Evolutionary conservation across 202 grass and related monocot species (phyloP).

Genomic region (Schoenoplectus triqueter): DNA sequence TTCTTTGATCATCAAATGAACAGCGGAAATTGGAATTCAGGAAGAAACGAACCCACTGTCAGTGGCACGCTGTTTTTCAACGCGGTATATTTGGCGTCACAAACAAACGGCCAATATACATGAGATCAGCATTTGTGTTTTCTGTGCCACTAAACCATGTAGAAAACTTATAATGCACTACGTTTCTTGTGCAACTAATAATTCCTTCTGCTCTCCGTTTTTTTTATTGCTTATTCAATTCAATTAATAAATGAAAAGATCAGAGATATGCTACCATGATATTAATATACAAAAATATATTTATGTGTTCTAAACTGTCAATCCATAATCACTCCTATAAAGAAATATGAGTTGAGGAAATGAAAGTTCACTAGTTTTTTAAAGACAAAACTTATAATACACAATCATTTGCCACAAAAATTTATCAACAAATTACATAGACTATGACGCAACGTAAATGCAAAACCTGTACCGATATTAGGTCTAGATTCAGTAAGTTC

Average conservation of each 20-base stretch:
- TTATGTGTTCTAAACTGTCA: not conserved
- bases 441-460: not conserved
- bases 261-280: not conserved
- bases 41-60: too few species aligned
- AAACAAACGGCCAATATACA: not conserved
- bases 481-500: not conserved
- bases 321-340: too few species aligned
- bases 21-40: not conserved
- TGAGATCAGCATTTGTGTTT: not conserved
- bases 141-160: not conserved
- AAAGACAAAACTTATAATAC: not conserved
- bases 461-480: not conserved
- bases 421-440: not conserved
- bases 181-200: not conserved
- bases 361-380: too few species aligned
- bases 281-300: not conserved
- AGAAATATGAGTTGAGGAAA: too few species aligned
- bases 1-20: not conserved
- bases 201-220: not conserved
- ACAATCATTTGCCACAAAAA: constrained; percentile 2
- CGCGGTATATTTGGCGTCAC: not conserved
- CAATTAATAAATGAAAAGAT: not conserved
- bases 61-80: too few species aligned
- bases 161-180: not conserved
- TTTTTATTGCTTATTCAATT: not conserved